These are phyloP conservation scores for Avicennia marina DNA, from an alignment of 257 asterid genomes.

Conservation along the genomic window DNA sequence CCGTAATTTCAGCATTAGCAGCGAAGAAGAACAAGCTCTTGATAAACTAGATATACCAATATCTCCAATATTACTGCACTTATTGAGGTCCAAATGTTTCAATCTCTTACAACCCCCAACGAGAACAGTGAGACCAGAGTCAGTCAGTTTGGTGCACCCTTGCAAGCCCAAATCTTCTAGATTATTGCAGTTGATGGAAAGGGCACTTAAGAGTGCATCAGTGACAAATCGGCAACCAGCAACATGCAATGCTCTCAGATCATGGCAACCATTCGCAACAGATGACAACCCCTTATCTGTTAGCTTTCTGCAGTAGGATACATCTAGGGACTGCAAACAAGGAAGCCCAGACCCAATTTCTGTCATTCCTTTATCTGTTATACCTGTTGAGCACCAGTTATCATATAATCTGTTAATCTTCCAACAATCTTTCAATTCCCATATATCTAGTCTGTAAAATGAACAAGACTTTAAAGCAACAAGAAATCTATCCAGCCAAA, in stretches of 20 bases:
- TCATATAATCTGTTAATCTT: constrained; percentile 10
- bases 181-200: constrained; percentile 60
- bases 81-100: constrained; percentile 65
- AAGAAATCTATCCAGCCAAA: too few species aligned
- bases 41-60: constrained; percentile 53
- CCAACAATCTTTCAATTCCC: too few species aligned
- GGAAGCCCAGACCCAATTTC: constrained; percentile 65
- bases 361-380: constrained; percentile 70
- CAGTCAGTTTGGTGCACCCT: constrained; percentile 73
- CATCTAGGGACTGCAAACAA: constrained; percentile 67
- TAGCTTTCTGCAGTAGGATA: constrained; percentile 81
- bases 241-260: constrained; percentile 59
- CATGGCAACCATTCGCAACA: constrained; percentile 64
- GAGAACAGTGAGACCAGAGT: constrained; percentile 68
- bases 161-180: constrained; percentile 70
- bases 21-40: constrained; percentile 57
- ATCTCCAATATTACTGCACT: constrained; percentile 80
- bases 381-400: constrained; percentile 44
- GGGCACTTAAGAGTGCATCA: constrained; percentile 53
- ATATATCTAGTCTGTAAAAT: too few species aligned
- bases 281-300: constrained; percentile 79
- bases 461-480: too few species aligned
- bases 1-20: constrained; percentile 58
- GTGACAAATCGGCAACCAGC: constrained; percentile 74
- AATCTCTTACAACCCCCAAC: constrained; percentile 70